A percentile compares a stretch with the other conserved stretches of the same genome.
These are phyloP conservation scores for Metarhizium robertsii DNA, from an alignment of 2,329 filamentous ascomycete genomes.

Conservation along the genomic window DNA sequence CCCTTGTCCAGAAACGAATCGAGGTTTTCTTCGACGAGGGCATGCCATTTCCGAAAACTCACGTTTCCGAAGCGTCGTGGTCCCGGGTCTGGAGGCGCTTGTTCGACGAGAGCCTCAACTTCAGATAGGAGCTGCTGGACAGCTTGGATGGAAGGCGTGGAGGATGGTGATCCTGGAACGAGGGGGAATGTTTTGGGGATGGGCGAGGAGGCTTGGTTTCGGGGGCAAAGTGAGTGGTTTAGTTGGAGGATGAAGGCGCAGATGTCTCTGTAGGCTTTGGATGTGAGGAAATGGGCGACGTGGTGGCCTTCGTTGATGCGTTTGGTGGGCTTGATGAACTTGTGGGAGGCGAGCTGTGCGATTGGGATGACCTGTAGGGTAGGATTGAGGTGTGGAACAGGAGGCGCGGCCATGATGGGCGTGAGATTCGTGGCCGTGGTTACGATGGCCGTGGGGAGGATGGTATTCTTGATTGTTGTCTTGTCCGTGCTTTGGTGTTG, in stretches of 20 bases:
- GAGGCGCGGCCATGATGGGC: background rate
- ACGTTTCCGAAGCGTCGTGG: slow-evolving; percentile 87
- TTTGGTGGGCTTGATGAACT: slow-evolving; percentile 65
- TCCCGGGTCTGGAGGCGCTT: slow-evolving; percentile 75
- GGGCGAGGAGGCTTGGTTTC: slow-evolving; percentile 31
- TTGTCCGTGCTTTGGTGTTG: background rate
- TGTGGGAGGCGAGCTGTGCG: slow-evolving; percentile 22
- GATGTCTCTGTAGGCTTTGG: slow-evolving; percentile 78
- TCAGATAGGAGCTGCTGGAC: slow-evolving; percentile 58
- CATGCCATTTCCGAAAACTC: slow-evolving; percentile 79
- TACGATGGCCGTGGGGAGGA: background rate
- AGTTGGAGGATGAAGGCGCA: slow-evolving; percentile 83
- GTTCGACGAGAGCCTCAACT: slow-evolving; percentile 59
- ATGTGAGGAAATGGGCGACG: slow-evolving; percentile 69
- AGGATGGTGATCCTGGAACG: slow-evolving; percentile 28
- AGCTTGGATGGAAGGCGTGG: slow-evolving; percentile 45
- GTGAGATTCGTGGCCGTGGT: background rate
- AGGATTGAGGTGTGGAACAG: slow-evolving; percentile 5
- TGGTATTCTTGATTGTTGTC: background rate
- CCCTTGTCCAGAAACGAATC: slow-evolving; percentile 24
- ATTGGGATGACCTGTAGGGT: slow-evolving; percentile 40
- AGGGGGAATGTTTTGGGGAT: slow-evolving; percentile 30
- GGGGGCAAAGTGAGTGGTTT: slow-evolving; percentile 76
- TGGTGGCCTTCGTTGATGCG: slow-evolving; percentile 78
- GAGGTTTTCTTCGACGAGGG: slow-evolving; percentile 53